Base-by-base conservation (phyloP, 2,329 filamentous ascomycete species). In the Sporothrix brunneoviolacea region DNA sequence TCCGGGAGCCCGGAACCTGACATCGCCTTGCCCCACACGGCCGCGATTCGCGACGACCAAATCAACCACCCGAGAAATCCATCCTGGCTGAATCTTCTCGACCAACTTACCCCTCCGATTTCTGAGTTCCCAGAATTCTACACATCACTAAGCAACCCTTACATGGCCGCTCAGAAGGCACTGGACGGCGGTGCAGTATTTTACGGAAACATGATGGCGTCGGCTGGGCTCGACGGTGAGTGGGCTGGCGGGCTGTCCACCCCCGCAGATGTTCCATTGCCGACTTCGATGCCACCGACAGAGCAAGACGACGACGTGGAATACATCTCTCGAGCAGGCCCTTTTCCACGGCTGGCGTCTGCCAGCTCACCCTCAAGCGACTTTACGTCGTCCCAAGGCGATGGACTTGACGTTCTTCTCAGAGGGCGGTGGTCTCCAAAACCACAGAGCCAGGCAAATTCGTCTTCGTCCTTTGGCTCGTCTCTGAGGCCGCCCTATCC, bases 71-170 rank as follows among this genome's bases (percentile, higher is more conserved):
- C 40, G 5, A 51, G 43, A 22, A 53, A 50, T 38, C 30, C 46
- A 0, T 3, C 37, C 8, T 55, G 54, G 47, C 27, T 48, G 3
- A 51, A 53, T 32, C 19, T 52, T 1, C 39, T 52, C 9, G 46
- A 52, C 39, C 53, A 55, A 32, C n/a, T 55, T 4, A 19, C 24
- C 5, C 32, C 43, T 1, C 24, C 49, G 38, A 6, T 48, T 1
- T 27, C 46, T 0, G 46, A 50, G 10, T 30, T 52, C 2, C 37
- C 42, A 2, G 44, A 52, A 19, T 51, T 61, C 30, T 57, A 63
- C 19, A 53, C 58, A 28, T 52, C 49, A 6, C 60, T 62, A 30
- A 57, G 63, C 30, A 65, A 61, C 30, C 58, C 64, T 18, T 48
- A 48, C 5, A 13, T 44, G 30, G 38, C 50, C 4, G 40, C 38